Percentiles rank a stretch among this genome's conserved stretches.
Evolutionary conservation across 1,284 basidiomycete species (phyloP).

Genomic region (Schizophyllum amplum): DNA sequence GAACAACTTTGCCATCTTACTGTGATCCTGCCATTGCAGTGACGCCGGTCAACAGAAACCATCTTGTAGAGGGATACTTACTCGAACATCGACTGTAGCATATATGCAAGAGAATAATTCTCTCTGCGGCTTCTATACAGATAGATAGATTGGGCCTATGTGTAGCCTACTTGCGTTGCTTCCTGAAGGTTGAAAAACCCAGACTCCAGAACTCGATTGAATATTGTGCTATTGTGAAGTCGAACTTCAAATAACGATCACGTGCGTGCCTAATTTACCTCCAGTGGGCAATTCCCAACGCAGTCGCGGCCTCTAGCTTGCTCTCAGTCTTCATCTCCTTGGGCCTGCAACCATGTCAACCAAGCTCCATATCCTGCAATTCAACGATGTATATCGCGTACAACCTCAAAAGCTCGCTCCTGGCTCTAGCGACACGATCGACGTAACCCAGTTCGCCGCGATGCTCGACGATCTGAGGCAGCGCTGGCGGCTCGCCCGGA

Average conservation of each 20-base stretch:
- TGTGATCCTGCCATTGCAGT: no score
- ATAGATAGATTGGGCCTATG: no score
- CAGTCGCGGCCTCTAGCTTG: neutral
- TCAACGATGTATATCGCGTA: constrained; percentile 75
- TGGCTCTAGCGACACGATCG: constrained; percentile 50
- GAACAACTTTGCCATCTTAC: constrained; percentile 71
- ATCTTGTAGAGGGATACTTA: no score
- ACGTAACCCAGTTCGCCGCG: constrained; percentile 68
- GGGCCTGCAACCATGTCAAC: constrained; percentile 10
- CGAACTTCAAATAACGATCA: neutral
- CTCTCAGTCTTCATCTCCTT: neutral
- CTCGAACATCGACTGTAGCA: no score
- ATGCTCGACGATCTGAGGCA: constrained; percentile 51
- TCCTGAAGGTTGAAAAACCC: no score
- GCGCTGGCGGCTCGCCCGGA: constrained; percentile 41
- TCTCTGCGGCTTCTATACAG: no score
- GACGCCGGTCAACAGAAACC: no score
- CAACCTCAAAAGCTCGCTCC: constrained; percentile 57
- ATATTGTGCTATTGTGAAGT: no score
- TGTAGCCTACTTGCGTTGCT: no score
- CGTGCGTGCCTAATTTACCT: neutral
- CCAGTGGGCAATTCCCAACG: neutral
- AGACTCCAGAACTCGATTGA: no score
- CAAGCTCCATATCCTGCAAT: constrained; percentile 36
- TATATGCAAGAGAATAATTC: no score